Evolutionary conservation across 306 rosid species (phyloP).

Genomic region (Carpinus viminea): DNA sequence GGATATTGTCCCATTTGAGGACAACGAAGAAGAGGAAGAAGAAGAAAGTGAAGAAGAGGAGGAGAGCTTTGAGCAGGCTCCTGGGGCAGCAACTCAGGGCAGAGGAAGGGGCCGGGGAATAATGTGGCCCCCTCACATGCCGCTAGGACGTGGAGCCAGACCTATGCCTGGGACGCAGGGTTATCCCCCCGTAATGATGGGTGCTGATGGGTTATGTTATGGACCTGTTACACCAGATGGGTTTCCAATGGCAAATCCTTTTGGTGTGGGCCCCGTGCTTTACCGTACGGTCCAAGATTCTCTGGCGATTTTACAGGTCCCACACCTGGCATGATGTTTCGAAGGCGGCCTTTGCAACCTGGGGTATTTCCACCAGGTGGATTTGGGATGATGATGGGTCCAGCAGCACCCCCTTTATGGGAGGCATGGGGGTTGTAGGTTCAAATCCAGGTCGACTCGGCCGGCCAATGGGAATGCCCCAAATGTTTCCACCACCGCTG

Average conservation of each 20-base stretch:
- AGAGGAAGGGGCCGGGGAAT: constrained; percentile 95
- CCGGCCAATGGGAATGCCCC: constrained; percentile 79
- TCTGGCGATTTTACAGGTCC: constrained; percentile 82
- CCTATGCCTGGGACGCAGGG: constrained; percentile 94
- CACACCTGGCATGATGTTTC: constrained; percentile 88
- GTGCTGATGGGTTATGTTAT: constrained; percentile 81
- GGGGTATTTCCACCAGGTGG: constrained; percentile 93
- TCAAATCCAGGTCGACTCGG: constrained; percentile 66
- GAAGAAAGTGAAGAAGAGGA: constrained; percentile 99
- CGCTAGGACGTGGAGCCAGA: constrained; percentile 82
- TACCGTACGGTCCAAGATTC: constrained; percentile 92
- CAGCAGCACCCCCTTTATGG: constrained; percentile 86
- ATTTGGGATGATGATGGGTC: constrained; percentile 98
- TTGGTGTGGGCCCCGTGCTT: constrained; percentile 84
- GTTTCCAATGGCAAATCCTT: constrained; percentile 87
- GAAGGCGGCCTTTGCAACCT: constrained; percentile 85
- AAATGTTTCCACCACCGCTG: constrained; percentile 77
- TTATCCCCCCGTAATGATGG: constrained; percentile 89
- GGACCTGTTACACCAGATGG: constrained; percentile 92
- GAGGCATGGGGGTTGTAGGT: constrained; percentile 85
- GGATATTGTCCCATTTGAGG: constrained; percentile 97
- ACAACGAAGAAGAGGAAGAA: constrained; percentile 99
- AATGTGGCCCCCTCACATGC: constrained; percentile 98
- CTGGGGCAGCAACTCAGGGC: constrained; percentile 69
- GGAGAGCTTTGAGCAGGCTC: constrained; percentile 66